Base-by-base conservation (phyloP, 108 stramenopile species). In the Seminavis robusta region DNA sequence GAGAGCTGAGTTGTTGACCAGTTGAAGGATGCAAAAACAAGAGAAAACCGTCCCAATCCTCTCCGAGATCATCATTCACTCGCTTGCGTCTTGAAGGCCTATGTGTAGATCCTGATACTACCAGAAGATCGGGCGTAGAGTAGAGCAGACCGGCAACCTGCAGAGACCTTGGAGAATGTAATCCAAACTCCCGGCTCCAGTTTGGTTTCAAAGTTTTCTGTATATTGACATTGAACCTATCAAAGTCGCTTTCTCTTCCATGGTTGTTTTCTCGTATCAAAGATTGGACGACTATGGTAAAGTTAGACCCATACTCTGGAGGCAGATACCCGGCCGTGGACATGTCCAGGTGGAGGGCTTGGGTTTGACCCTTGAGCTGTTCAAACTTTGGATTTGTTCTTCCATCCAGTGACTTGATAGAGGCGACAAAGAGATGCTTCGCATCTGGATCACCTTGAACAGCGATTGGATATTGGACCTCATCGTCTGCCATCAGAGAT, bases 11-110 rank as follows among this genome's bases (percentile, higher is more conserved):
- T 21, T 43, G 29, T 0, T 50, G n/a, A 25, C 49, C 60, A 20
- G 19, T 50, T 15, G 44, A 45, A 1, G 57, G 45, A 46, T 59
- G 45, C 4, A 79, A 58, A 57, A 67, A 61, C 46, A 47, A 63
- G 11, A 76, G 37, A 51, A 76, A 79, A 11, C 78, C 63, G 58
- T 79, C 78, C 20, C 72, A 36, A 42, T 64, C 69, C 33, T 38
- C 61, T 17, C 55, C 31, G 39, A 28, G 20, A n/a, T 36, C 42
- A 29, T 23, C 25, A 16, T 49, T 63, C 13, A 56, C 51, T 19
- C 59, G 41, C n/a, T 66, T 58, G 15, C 56, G 38, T 9, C 9
- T 39, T 13, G 33, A 53, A 3, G 34, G 16, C 0, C 57, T 45
- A 7, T 5, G 1, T 6, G 57, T 59, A 33, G 26, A 59, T 1